Evolutionary conservation across 495 filamentous ascomycete species (phyloP).

Genomic region (Parachaetomium inaequale): DNA sequence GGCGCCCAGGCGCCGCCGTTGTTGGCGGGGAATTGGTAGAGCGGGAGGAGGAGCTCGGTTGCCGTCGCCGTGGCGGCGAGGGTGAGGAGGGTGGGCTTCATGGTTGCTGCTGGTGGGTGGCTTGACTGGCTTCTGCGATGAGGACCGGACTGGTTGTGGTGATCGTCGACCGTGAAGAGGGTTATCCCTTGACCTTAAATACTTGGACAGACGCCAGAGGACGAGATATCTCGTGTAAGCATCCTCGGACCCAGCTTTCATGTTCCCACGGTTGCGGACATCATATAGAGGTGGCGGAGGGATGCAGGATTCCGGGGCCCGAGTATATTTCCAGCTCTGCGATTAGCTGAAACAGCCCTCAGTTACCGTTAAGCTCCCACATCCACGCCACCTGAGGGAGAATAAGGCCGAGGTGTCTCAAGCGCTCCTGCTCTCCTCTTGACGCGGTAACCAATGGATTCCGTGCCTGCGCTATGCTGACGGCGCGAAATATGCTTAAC

Average conservation of each 20-base stretch:
- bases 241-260: neutral
- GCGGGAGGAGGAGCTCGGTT: slow-evolving; percentile 45
- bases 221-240: neutral
- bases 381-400: neutral
- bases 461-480: neutral
- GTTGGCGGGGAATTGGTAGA: slow-evolving; percentile 47
- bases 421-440: neutral
- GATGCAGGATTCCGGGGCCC: neutral
- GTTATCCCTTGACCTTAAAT: neutral
- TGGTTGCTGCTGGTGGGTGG: neutral
- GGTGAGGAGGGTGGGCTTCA: slow-evolving; percentile 1
- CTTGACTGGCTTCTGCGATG: neutral
- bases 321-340: neutral
- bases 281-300: neutral
- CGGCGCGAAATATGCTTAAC: neutral
- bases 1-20: slow-evolving; percentile 38
- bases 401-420: neutral
- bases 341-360: neutral
- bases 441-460: neutral
- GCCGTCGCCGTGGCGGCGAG: slow-evolving; percentile 15
- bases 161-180: neutral
- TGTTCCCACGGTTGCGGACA: neutral
- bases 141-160: neutral
- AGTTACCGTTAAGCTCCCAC: neutral
- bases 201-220: neutral